Base-by-base conservation (phyloP, 192 early-diverging fungal genomes). In the Entomortierella chlamydospora region DNA sequence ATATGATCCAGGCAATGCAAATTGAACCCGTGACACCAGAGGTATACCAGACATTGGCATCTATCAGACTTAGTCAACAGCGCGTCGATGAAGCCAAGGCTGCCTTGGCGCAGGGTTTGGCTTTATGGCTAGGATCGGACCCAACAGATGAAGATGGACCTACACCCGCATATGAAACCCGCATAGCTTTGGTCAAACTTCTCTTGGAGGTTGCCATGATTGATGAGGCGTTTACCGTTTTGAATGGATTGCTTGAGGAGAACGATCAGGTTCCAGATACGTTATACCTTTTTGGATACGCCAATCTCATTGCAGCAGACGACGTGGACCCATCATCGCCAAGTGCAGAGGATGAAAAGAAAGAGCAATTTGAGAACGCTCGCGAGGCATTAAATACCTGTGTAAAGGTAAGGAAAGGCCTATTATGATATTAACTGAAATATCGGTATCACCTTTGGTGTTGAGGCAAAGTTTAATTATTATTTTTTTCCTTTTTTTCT, bases 271-370 rank as follows among this genome's bases (percentile, higher is more conserved):
- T 89, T 37, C 89, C 95, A 8, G 96, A 99, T 77, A 73, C 90
- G 37, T 98, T 95, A 94, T 99, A 99, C 82, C 87, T 99, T 57
- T 97, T 92, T 85, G 95, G 96, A 41, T 99, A 94, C 94, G 90
- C 91, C 43, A 96, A 97, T 68, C 94, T 93, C 64, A 86, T 91
- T 69, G 84, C 91, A 64, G 84, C 84, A n/a, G 86, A 88, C 31
- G 92, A 91, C 18, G 84, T 68, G 3, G 63, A 80, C 13, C 59
- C 72, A 20, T 33, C 59, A 0, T 57, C 68, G 18, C 68, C 68
- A 23, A 66, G 26, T 17, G 67, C 76, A 4, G 83, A 85, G 2
- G 87, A 89, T 18, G 87, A 91, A 33, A 83, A 82, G 68, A 76
- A 79, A 33, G 85, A 84, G 3, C 73, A 81, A 45, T 84, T 85